phyloP scores from a whole-genome alignment of 306 rosid species.

The Psophocarpus tetragonolobus region DNA sequence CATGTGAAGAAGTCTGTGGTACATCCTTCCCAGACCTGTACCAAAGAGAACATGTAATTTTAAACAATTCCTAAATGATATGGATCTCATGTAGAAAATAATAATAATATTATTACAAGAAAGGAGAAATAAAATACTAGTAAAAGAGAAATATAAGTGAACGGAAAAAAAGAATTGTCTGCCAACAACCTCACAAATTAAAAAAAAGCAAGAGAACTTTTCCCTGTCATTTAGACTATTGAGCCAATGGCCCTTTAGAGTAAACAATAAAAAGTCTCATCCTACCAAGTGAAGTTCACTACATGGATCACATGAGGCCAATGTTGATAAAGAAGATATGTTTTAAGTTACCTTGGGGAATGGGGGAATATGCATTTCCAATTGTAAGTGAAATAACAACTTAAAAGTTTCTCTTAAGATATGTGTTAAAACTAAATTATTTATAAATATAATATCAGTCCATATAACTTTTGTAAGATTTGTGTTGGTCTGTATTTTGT shows the following conservation, averaged over 20 bases:
- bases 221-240: not conserved
- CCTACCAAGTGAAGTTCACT: too few species aligned
- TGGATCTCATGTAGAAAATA: constrained; percentile 26
- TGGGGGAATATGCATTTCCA: not conserved
- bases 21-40: constrained; percentile 58
- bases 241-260: not conserved
- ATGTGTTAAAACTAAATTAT: not conserved
- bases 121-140: not conserved
- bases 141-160: not conserved
- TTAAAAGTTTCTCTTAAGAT: constrained; percentile 20
- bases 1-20: constrained; percentile 50
- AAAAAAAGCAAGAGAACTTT: not conserved
- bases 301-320: not conserved
- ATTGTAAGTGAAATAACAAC: constrained; percentile 1
- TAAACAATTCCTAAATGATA: not conserved
- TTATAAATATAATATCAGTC: constrained; percentile 1
- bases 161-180: not conserved
- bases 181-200: not conserved
- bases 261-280: not conserved
- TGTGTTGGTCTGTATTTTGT: not conserved
- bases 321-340: not conserved
- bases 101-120: not conserved
- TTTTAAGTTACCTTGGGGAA: not conserved
- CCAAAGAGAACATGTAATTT: constrained; percentile 26
- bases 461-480: constrained; percentile 21